These are phyloP conservation scores for Saccharata proteae DNA, from an alignment of 2,329 filamentous ascomycete genomes.

Conservation along the genomic window DNA sequence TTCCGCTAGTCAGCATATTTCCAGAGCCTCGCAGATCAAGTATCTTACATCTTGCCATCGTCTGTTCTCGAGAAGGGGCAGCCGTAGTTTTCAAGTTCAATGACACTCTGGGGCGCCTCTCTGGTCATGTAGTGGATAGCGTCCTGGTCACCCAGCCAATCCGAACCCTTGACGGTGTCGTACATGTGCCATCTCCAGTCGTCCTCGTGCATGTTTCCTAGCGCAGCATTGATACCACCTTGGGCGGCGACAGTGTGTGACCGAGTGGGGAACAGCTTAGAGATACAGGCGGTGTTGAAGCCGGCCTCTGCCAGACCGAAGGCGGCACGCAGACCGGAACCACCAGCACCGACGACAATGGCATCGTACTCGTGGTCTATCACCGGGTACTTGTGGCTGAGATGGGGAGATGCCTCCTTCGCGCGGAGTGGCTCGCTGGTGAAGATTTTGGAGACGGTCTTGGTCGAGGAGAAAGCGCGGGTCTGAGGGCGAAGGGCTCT, in stretches of 20 bases:
- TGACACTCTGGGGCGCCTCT: constrained; percentile 80
- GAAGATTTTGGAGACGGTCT: constrained; percentile 72
- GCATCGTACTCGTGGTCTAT: constrained; percentile 99
- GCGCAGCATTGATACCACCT: constrained; percentile 77
- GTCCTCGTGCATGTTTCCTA: constrained; percentile 95
- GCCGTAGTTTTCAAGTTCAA: constrained; percentile 94
- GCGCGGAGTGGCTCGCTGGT: constrained; percentile 76
- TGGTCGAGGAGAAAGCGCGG: constrained; percentile 78
- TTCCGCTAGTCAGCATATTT: constrained; percentile 6
- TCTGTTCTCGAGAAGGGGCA: constrained; percentile 95
- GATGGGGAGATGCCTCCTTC: constrained; percentile 80
- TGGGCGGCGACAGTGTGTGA: constrained; percentile 67
- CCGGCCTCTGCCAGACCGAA: constrained; percentile 80
- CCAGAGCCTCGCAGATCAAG: neutral
- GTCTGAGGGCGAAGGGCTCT: constrained; percentile 51
- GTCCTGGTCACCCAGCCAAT: constrained; percentile 96
- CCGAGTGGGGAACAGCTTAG: constrained; percentile 75
- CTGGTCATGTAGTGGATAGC: constrained; percentile 98
- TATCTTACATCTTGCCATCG: constrained; percentile 75
- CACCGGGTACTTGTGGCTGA: constrained; percentile 85
- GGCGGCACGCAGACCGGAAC: constrained; percentile 68
- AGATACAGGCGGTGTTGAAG: constrained; percentile 81
- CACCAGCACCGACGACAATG: constrained; percentile 78
- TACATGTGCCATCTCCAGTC: constrained; percentile 99
- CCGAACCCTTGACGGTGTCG: constrained; percentile 93